Conservation (phyloP, 2,329 filamentous ascomycete species). For the Gaeumannomyces sp. region DNA sequence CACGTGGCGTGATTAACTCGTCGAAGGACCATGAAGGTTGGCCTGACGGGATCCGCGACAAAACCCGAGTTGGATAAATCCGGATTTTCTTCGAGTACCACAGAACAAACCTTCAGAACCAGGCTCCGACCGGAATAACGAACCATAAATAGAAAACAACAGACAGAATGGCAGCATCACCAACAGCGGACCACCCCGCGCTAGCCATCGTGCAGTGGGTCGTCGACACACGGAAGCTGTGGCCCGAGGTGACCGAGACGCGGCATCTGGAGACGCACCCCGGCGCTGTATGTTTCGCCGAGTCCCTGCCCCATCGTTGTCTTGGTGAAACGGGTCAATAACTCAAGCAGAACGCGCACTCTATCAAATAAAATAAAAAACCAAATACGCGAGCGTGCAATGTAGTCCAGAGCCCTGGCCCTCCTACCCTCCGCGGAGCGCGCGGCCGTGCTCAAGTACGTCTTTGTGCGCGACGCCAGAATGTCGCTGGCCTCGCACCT, state of each 20-base stretch:
- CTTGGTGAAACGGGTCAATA: background rate
- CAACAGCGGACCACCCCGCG: background rate
- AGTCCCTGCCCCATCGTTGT: background rate
- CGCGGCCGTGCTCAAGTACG: conserved; percentile 51
- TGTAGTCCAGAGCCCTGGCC: conserved; percentile 40
- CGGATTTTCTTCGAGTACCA: no score
- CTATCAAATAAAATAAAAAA: background rate
- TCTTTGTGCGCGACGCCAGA: conserved; percentile 65
- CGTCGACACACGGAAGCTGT: conserved; percentile 53
- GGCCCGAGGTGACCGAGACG: conserved; percentile 45
- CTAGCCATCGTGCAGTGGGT: conserved; percentile 52
- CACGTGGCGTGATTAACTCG: background rate
- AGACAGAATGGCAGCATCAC: background rate
- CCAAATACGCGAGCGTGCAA: background rate
- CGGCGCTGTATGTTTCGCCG: background rate
- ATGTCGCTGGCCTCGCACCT: conserved; percentile 67
- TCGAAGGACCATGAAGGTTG: no score
- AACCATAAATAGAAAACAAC: background rate
- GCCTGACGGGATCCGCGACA: background rate
- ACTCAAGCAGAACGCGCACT: background rate
- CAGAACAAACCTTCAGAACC: background rate
- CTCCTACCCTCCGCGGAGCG: conserved; percentile 51
- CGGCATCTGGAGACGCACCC: conserved; percentile 34
- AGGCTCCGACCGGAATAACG: background rate
- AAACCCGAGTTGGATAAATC: background rate